These are phyloP conservation scores for Torulaspora globosa DNA, from an alignment of 1,139 yeast species.

Conservation along the genomic window DNA sequence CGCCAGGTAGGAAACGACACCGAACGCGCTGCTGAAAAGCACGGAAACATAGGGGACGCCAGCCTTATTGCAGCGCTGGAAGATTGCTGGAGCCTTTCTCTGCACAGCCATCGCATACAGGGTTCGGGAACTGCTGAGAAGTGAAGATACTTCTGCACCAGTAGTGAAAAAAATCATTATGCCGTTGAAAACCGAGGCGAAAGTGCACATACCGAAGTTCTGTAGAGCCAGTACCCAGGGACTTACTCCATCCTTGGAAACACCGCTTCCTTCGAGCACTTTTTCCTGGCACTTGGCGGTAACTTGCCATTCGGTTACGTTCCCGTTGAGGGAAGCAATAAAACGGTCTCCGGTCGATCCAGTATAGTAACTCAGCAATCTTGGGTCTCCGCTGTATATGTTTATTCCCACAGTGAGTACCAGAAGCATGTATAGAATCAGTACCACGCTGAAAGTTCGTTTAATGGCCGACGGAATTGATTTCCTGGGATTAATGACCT, in stretches of 20 bases:
- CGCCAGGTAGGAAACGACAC: slow-evolving; percentile 58
- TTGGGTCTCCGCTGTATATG: slow-evolving; percentile 70
- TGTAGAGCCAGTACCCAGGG: slow-evolving; percentile 83
- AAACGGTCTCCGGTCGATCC: slow-evolving; percentile 15
- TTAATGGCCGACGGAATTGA: slow-evolving; percentile 74
- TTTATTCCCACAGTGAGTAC: slow-evolving; percentile 66
- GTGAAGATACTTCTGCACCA: slow-evolving; percentile 43
- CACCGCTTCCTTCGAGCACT: slow-evolving; percentile 6
- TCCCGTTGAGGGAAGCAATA: slow-evolving; percentile 15
- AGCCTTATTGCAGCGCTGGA: slow-evolving; percentile 54
- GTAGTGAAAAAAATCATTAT: slow-evolving; percentile 70
- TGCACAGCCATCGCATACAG: slow-evolving; percentile 52
- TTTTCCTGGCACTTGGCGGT: slow-evolving; percentile 20
- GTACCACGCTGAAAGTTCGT: slow-evolving; percentile 65
- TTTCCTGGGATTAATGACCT: slow-evolving; percentile 72
- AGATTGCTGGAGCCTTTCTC: slow-evolving; percentile 61
- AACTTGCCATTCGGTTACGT: slow-evolving; percentile 30
- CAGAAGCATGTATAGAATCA: slow-evolving; percentile 61
- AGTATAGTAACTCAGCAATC: slow-evolving; percentile 42
- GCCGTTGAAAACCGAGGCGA: slow-evolving; percentile 63
- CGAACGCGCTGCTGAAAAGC: slow-evolving; percentile 55
- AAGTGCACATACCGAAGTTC: slow-evolving; percentile 58
- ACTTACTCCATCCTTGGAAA: slow-evolving; percentile 52
- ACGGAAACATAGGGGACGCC: slow-evolving; percentile 79
- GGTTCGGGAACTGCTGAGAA: slow-evolving; percentile 42